phyloP scores from a whole-genome alignment of 805 yeast genomes.

The Pichia insulana region DNA sequence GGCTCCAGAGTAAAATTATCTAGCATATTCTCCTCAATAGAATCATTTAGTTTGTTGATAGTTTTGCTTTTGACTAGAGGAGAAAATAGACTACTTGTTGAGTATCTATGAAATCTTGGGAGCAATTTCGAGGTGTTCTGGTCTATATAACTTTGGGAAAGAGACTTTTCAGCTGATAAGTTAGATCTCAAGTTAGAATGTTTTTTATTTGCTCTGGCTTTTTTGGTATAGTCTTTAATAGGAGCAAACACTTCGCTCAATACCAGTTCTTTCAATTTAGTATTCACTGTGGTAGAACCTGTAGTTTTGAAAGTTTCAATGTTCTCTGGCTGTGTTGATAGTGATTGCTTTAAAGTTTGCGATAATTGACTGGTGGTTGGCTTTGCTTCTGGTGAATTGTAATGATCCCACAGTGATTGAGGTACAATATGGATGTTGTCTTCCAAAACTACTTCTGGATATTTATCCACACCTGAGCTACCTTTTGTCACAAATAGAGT shows the following conservation, averaged over 20 bases:
- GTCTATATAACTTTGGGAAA: conserved; percentile 10
- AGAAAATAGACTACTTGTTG: conserved; percentile 19
- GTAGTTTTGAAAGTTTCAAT: conserved; percentile 8
- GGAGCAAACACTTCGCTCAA: conserved; percentile 67
- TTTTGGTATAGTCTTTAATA: conserved; percentile 26
- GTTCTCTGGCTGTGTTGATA: background rate
- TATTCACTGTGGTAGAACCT: conserved; percentile 63
- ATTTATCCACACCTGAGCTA: conserved; percentile 6
- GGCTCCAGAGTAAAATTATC: conserved; percentile 6
- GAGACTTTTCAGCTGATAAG: conserved; percentile 1
- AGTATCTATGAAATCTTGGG: conserved; percentile 21
- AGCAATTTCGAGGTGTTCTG: conserved; percentile 7
- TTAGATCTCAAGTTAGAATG: conserved; percentile 1
- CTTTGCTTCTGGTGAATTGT: conserved; percentile 17
- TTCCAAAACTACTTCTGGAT: conserved; percentile 82
- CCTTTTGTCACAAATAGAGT: conserved; percentile 1
- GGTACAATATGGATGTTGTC: conserved; percentile 92
- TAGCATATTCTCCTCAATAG: conserved; percentile 2
- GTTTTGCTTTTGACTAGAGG: conserved; percentile 3
- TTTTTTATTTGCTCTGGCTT: conserved; percentile 7
- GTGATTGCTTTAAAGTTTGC: background rate
- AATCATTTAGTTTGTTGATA: background rate
- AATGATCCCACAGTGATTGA: conserved; percentile 60
- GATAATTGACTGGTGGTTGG: background rate
- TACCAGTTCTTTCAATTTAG: conserved; percentile 62